Evolutionary conservation across 306 rosid species (phyloP).

Genomic region (Vicia sativa): DNA sequence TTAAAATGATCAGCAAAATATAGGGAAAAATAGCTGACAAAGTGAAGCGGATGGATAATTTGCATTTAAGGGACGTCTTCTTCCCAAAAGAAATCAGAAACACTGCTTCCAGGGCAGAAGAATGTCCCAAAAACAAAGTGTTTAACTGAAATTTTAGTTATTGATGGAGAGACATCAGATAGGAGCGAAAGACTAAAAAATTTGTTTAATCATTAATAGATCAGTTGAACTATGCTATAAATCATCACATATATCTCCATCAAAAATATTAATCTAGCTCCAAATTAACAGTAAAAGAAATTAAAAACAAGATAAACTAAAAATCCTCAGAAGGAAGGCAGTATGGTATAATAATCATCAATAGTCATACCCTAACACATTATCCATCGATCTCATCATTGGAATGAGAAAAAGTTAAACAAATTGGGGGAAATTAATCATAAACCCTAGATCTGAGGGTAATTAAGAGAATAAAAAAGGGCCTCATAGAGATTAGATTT

Average conservation of each 20-base stretch:
- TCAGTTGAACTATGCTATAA: constrained; percentile 89
- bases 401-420: background rate
- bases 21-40: constrained; percentile 39
- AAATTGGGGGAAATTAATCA: too few species aligned
- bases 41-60: constrained; percentile 45
- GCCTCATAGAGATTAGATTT: constrained; percentile 95
- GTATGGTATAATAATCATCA: constrained; percentile 39
- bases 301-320: background rate
- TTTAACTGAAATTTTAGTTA: too few species aligned
- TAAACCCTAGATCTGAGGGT: too few species aligned
- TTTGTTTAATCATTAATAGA: constrained; percentile 54
- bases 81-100: constrained; percentile 36
- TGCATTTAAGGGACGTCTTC: constrained; percentile 40
- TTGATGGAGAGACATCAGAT: constrained; percentile 86
- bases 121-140: constrained; percentile 36
- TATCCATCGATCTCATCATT: constrained; percentile 34
- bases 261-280: too few species aligned
- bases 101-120: constrained; percentile 45
- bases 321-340: constrained; percentile 47
- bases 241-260: constrained; percentile 65
- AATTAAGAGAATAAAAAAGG: background rate
- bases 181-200: constrained; percentile 87
- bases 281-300: too few species aligned
- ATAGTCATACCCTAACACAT: constrained; percentile 27
- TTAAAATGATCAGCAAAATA: constrained; percentile 48